phyloP scores from a whole-genome alignment of 2,329 filamentous ascomycete species.

The Trichoderma sp. region DNA sequence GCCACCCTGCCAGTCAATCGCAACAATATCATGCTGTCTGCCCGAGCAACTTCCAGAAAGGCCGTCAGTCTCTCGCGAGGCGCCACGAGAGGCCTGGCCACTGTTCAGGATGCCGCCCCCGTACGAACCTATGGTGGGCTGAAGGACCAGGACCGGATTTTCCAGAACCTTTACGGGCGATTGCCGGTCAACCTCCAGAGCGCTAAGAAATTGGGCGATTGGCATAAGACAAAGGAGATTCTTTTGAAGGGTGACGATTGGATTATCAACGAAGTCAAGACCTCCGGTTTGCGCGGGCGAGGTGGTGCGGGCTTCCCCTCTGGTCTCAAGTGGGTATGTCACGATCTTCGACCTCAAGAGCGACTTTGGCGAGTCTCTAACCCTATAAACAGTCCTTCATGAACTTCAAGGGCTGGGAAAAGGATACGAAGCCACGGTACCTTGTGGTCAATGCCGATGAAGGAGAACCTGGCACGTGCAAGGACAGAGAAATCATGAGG shows the following conservation, averaged over 20 bases:
- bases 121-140: conserved; percentile 79
- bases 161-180: conserved; percentile 96
- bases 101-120: conserved; percentile 69
- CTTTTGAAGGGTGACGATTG: conserved; percentile 95
- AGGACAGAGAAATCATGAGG: conserved; percentile 99
- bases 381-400: conserved; percentile 75
- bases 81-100: conserved; percentile 68
- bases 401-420: conserved; percentile 99
- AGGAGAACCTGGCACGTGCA: conserved; percentile 98
- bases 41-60: conserved; percentile 41
- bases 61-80: conserved; percentile 42
- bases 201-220: conserved; percentile 97
- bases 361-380: not conserved
- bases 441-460: conserved; percentile 98
- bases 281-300: conserved; percentile 89
- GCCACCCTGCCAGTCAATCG: conserved; percentile 22
- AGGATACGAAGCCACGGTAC: conserved; percentile 93
- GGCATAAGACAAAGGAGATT: conserved; percentile 99
- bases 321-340: conserved; percentile 92
- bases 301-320: conserved; percentile 98
- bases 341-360: not conserved
- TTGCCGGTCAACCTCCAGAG: conserved; percentile 87
- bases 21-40: conserved; percentile 43
- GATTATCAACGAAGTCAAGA: conserved; percentile 97
- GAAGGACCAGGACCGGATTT: conserved; percentile 96